Base-by-base conservation (phyloP, 2,329 filamentous ascomycete genomes). In the Coniochaeta sp. region DNA sequence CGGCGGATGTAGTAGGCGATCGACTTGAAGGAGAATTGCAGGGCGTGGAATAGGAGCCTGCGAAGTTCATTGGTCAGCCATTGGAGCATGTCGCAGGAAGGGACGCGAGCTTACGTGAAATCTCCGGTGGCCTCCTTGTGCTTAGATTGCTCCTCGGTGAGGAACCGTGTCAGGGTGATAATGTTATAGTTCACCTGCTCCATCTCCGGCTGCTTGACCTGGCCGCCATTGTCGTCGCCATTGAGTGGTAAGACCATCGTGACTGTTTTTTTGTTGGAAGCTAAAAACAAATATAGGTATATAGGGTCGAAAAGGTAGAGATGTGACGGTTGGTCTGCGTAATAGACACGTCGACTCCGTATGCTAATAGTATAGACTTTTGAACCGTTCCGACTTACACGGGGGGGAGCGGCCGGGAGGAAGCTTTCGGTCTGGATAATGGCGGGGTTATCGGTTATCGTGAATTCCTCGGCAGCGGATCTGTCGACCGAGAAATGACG, bases 1-100 rank as follows among this genome's bases (percentile, higher is more conserved):
- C 95, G 89, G 70, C 93, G 93, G 76, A 99, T 99, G 82, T 97
- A 99, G 83, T 98, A 96, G 69, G 95, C 91, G 75, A 99, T 99
- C 66, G 91, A 96, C 82, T 99, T 99, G 89, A 99, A 99, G 65
- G 95, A 93, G 82, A 98, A 99, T 77, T 98, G 95, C 62, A 99
- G 89, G 62, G 95, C 93, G 75, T 99, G 95, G 83, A 92, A 97
- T 62, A 99, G 86, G 58, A 99, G 85, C 70, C 93, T 97, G 70
- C 58, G 62, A 57, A 10, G 32, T 7, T 44, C 16, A 16, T 12
- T 30, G 14, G 44, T 58, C 59, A 64, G 63, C 40, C 57, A 59
- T 30, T 40, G 50, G 24, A 8, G 30, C 30, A 38, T 16, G 34
- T 16, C 4, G 9, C 24, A 16, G 26, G 30, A 22, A 22, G 28